Evolutionary conservation across 2,329 filamentous ascomycete genomes (phyloP).

Genomic region (Trichoderma sp.): DNA sequence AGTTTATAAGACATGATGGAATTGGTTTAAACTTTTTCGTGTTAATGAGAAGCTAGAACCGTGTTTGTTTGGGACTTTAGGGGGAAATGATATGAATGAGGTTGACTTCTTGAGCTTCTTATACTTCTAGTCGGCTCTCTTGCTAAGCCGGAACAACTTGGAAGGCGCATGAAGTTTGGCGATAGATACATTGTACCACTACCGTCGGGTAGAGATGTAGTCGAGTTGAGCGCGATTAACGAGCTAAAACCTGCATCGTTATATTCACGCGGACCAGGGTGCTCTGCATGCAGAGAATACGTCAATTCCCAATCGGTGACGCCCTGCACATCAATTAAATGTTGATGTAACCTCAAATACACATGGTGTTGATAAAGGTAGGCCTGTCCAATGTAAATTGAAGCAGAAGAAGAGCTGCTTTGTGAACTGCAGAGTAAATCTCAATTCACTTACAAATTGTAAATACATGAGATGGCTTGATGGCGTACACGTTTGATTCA

Average conservation of each 20-base stretch:
- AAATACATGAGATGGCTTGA: rapidly evolving
- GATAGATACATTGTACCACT: neutral
- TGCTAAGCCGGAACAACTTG: neutral
- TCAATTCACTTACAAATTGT: neutral
- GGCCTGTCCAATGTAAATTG: neutral
- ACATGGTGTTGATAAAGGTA: neutral
- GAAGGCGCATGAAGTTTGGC: neutral
- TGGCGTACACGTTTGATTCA: neutral
- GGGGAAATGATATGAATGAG: neutral
- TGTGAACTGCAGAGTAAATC: neutral
- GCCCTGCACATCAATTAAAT: neutral
- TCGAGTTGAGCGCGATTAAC: neutral
- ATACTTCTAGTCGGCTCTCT: neutral
- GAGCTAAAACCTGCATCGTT: neutral
- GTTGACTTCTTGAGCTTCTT: neutral
- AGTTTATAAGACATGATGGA: neutral
- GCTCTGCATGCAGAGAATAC: neutral
- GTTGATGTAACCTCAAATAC: neutral
- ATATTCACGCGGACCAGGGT: neutral
- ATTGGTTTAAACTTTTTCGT: neutral
- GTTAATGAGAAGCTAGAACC: too few species aligned
- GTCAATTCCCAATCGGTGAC: neutral
- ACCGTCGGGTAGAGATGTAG: neutral
- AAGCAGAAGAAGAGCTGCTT: neutral
- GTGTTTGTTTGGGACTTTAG: neutral